Percentiles rank a stretch among this genome's conserved stretches.
Evolutionary conservation across 1,284 basidiomycete genomes (phyloP).

Genomic region (Xerocomus cyaneibrunnescens): DNA sequence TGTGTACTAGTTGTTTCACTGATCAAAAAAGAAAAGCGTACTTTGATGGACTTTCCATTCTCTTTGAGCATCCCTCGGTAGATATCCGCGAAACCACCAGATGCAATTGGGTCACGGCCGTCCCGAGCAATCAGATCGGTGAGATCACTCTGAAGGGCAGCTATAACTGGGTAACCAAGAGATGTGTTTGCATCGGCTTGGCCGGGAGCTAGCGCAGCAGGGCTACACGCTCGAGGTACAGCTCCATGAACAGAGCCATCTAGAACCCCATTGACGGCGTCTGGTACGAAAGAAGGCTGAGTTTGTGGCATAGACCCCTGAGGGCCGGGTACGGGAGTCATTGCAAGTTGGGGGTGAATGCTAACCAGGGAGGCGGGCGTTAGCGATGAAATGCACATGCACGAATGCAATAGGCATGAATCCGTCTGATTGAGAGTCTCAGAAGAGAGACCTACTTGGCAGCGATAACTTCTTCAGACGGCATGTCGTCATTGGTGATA

Average conservation of each 20-base stretch:
- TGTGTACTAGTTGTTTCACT: too few species aligned
- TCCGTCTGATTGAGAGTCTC: background rate
- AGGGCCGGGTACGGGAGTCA: too few species aligned
- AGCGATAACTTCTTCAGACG: background rate
- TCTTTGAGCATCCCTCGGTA: background rate
- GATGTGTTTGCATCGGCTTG: background rate
- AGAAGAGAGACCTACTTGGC: background rate
- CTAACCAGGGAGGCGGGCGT: too few species aligned
- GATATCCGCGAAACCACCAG: background rate
- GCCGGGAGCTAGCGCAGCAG: background rate
- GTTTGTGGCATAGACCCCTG: background rate
- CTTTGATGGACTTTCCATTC: too few species aligned
- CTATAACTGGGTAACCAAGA: too few species aligned
- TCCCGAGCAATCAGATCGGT: conserved; percentile 4
- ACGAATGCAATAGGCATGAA: background rate
- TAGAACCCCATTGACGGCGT: too few species aligned
- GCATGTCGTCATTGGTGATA: too few species aligned
- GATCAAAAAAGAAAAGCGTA: background rate
- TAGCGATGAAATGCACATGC: too few species aligned
- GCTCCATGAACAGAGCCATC: too few species aligned
- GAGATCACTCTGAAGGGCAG: conserved; percentile 4
- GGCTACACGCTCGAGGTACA: background rate
- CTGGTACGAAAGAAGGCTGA: background rate
- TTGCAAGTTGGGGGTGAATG: too few species aligned
- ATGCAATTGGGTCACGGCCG: conserved; percentile 4